A percentile compares a stretch with the other conserved stretches of the same genome.
These are phyloP conservation scores for Teratosphaeria nubilosa DNA, from an alignment of 2,329 filamentous ascomycete species.

Conservation along the genomic window DNA sequence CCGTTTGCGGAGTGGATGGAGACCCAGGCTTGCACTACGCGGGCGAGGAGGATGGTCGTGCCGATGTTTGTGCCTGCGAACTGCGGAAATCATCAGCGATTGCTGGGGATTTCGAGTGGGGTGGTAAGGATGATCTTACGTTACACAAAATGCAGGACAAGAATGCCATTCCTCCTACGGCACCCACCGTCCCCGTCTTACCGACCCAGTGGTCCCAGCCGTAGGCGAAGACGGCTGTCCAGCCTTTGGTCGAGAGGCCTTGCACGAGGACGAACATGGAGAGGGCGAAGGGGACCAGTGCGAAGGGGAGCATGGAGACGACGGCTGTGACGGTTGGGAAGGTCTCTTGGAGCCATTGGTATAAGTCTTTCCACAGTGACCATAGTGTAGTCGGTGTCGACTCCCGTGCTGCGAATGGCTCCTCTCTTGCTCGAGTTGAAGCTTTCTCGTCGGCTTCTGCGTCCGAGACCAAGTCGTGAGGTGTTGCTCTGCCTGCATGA, in stretches of 20 bases:
- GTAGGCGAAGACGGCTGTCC: slow-evolving; percentile 62
- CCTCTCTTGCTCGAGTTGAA: background rate
- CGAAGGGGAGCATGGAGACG: slow-evolving; percentile 54
- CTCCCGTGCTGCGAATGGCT: slow-evolving; percentile 7
- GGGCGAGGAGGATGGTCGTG: slow-evolving; percentile 61
- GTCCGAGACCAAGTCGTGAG: background rate
- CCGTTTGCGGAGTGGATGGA: slow-evolving; percentile 43
- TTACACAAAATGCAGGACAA: slow-evolving; percentile 62
- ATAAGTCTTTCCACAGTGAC: slow-evolving; percentile 37
- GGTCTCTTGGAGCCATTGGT: slow-evolving; percentile 56
- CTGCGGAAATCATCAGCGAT: slow-evolving; percentile 30
- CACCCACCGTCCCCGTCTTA: slow-evolving; percentile 58
- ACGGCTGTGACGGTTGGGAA: slow-evolving; percentile 62
- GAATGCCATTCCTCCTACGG: slow-evolving; percentile 63
- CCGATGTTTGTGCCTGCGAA: slow-evolving; percentile 71
- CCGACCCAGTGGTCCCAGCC: slow-evolving; percentile 65
- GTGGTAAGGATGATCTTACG: slow-evolving; percentile 37
- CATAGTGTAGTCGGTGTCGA: slow-evolving; percentile 37
- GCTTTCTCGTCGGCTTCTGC: background rate
- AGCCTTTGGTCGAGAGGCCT: slow-evolving; percentile 61
- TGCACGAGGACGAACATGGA: slow-evolving; percentile 68
- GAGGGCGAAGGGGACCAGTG: slow-evolving; percentile 61
- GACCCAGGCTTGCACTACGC: slow-evolving; percentile 60
- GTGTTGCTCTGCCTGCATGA: background rate
- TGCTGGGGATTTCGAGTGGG: no score